Base-by-base conservation (phyloP, 2,329 filamentous ascomycete genomes). In the Monilinia laxa region DNA sequence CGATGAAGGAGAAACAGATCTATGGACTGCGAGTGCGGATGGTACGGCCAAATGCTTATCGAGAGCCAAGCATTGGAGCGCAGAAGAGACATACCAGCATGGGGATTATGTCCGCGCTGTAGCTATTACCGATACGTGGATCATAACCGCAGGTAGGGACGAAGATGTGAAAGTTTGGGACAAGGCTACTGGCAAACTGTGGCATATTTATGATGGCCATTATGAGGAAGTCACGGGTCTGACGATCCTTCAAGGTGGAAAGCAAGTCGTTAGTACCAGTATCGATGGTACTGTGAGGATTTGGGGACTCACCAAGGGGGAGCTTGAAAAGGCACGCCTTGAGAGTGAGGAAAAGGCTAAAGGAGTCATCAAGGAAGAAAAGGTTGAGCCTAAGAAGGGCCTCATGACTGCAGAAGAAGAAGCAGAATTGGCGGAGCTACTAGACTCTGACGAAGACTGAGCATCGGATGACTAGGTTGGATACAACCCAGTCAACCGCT, bases 151-250 rank as follows among this genome's bases (percentile, higher is more conserved):
- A 1, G 96, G 95, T 67, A 84, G 95, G 71, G 92, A 97, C 74
- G 95, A 99, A 78, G 87, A 97, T 73, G 83, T 99, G 67, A 90
- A 96, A 73, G 85, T 98, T 11, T 99, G 94, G 94, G 90, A 97
- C 76, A 80, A 84, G 57, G 76, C 87, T 68, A 89, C 87, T 11
- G 92, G 91, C 5, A 87, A 89, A 76, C 80, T 96, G 42, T 85
- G 90, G 75, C 90, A 90, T 76, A 84, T 85, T 10, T 88, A 94
- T 68, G 84, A 86, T 49, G 95, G 95, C 0, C 95, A 99, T 79
- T 98, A 87, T 75, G 93, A 99, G 75, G 95, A 98, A 78, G 89
- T 99, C 18, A 97, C 92, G 0, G 92, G 89, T 47, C 79, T 98
- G 54, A 81, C 90, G 1, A 76, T 96, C 60, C 76, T 93, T 38